A percentile compares a stretch with the other conserved stretches of the same genome.
Evolutionary conservation across 495 filamentous ascomycete genomes (phyloP).

Genomic region (Penicillium manginii): DNA sequence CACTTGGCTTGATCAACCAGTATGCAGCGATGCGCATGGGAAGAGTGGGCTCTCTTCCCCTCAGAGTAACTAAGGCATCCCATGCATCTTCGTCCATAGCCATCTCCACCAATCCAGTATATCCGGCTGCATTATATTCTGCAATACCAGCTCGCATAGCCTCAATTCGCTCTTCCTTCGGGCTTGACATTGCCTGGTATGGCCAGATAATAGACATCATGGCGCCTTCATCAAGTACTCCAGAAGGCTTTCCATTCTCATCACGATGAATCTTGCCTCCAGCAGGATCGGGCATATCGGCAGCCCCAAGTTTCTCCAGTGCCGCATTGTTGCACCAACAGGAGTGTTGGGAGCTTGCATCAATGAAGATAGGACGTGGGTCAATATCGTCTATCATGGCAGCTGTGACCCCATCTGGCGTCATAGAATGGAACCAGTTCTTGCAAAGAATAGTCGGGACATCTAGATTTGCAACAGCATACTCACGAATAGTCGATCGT

Average conservation of each 20-base stretch:
- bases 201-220: constrained; percentile 65
- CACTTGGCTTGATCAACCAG: constrained; percentile 57
- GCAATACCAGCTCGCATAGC: constrained; percentile 36
- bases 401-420: constrained; percentile 50
- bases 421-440: constrained; percentile 66
- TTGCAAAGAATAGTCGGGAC: constrained; percentile 56
- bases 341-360: constrained; percentile 65
- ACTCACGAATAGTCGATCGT: constrained; percentile 46
- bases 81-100: constrained; percentile 62
- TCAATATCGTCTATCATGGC: constrained; percentile 54
- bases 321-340: constrained; percentile 64
- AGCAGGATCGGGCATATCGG: constrained; percentile 50
- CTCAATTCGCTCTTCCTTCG: constrained; percentile 51
- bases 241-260: constrained; percentile 48
- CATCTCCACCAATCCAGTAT: constrained; percentile 62
- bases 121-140: constrained; percentile 15
- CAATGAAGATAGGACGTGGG: constrained; percentile 61
- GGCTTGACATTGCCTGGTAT: constrained; percentile 53
- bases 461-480: constrained; percentile 49
- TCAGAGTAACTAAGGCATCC: constrained; percentile 51
- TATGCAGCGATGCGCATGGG: constrained; percentile 58
- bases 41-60: constrained; percentile 28
- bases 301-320: constrained; percentile 53
- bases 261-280: constrained; percentile 61
- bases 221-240: constrained; percentile 59